A percentile compares a stretch with the other conserved stretches of the same genome.
Evolutionary conservation across 805 yeast genomes (phyloP).

Genomic region (Wickerhamiella alocasiicola): DNA sequence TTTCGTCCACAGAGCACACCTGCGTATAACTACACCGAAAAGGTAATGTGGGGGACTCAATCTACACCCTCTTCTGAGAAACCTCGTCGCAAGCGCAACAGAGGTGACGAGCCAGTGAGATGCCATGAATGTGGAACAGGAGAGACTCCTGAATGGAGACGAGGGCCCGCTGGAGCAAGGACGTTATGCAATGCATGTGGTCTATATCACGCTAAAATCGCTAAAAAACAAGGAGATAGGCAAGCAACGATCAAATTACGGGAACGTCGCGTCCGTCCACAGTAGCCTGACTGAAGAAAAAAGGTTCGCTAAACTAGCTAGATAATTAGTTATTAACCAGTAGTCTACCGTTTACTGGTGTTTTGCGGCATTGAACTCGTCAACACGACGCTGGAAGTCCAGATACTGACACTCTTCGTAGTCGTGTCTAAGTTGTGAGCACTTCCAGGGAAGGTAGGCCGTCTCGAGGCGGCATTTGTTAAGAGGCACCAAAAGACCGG

Average conservation of each 20-base stretch:
- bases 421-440: conserved; percentile 63
- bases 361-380: conserved; percentile 51
- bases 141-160: conserved; percentile 74
- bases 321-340: conserved; percentile 1
- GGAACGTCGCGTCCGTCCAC: conserved; percentile 4
- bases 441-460: conserved; percentile 53
- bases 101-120: conserved; percentile 16
- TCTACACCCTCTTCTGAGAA: conserved; percentile 4
- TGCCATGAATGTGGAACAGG: conserved; percentile 41
- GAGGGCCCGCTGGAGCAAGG: conserved; percentile 66
- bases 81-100: conserved; percentile 12
- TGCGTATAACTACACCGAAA: not conserved
- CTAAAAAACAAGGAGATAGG: conserved; percentile 43
- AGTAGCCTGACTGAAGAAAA: not conserved
- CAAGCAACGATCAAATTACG: conserved; percentile 4
- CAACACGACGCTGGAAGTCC: conserved; percentile 70
- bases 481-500: conserved; percentile 46
- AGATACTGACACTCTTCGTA: conserved; percentile 78
- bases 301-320: not conserved
- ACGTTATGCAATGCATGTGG: conserved; percentile 81
- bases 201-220: conserved; percentile 53
- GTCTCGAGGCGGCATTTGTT: conserved; percentile 50
- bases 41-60: conserved; percentile 3
- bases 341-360: conserved; percentile 29
- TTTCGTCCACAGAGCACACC: conserved; percentile 5